Percentiles rank a stretch among this genome's conserved stretches.
These are phyloP conservation scores for Rhodotorula paludigena DNA, from an alignment of 768 basidiomycete species.

Conservation along the genomic window DNA sequence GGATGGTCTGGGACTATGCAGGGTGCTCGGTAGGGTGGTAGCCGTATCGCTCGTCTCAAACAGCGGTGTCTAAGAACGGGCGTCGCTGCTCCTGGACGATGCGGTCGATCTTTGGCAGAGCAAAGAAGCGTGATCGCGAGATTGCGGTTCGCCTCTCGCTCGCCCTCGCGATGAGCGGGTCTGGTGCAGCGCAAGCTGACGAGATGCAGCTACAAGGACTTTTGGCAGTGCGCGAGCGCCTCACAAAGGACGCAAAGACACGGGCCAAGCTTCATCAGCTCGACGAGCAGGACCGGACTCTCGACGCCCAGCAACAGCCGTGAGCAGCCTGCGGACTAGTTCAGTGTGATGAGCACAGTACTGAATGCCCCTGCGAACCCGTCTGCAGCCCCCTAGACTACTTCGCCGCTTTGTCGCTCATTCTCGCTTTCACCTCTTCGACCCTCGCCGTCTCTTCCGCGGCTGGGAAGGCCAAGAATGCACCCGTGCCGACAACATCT, in stretches of 20 bases:
- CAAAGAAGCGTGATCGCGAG: too few relatives aligned
- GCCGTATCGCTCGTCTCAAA: too few relatives aligned
- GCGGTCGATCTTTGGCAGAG: too few relatives aligned
- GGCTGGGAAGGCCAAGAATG: background rate
- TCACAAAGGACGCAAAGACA: background rate
- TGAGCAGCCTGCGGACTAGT: background rate
- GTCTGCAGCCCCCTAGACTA: conserved; percentile 5
- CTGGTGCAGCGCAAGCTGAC: background rate
- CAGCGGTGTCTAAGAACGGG: too few relatives aligned
- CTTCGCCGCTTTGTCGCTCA: conserved; percentile 7
- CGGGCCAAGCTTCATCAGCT: background rate
- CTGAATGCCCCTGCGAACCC: background rate
- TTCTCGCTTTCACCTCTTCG: conserved; percentile 4
- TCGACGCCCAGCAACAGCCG: background rate
- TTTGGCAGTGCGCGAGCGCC: background rate
- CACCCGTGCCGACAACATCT: conserved; percentile 1
- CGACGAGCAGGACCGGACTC: too few relatives aligned
- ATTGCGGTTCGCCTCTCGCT: too few relatives aligned
- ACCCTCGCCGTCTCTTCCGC: background rate
- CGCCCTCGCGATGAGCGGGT: background rate
- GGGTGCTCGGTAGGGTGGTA: too few relatives aligned
- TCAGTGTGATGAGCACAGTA: background rate
- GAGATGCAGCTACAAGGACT: background rate
- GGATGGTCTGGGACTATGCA: too few relatives aligned
- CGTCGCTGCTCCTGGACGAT: too few relatives aligned